Evolutionary conservation across 768 basidiomycete species (phyloP), one percentile per base, ranked within the genome.

Genomic region (Tulasnella sp.): DNA sequence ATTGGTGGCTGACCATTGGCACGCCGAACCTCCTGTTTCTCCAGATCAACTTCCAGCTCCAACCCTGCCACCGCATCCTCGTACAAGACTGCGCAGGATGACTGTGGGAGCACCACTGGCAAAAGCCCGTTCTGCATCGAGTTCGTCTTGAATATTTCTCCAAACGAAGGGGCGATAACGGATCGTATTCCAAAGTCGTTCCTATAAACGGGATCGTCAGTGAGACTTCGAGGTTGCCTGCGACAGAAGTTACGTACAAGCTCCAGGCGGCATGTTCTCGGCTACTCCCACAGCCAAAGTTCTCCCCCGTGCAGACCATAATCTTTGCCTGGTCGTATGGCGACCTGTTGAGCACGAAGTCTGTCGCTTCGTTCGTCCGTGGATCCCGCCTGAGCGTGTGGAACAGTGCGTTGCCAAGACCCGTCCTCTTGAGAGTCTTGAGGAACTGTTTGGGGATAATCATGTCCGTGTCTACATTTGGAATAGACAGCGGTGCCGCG

Each of bases 81-180:
- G 50, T 82, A 82, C 45, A 94, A 73, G n/a, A 73, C 74, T 54
- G 73, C 75, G 68, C 89, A 87, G 57, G 84, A 77, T 34, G 76
- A 79, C 58, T 79, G 74, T n/a, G 88, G 72, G 12, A 93, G 72
- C 6, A 73, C 69, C 55, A 92, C 72, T 29, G 88, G 86, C 42
- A 93, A 77, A 84, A 91, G 89, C 46, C 90, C 90, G 67, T 94
- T 93, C 69, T 92, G 89, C 85, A 90, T 87, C 58, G 84, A 75
- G 67, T 90, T 92, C 69, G 77, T 88, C 61, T 78, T 77, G 79
- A 90, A 91, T 65, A 94, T 94, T 59, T 94, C 90, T 23, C 86
- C 90, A 63, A 90, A 90, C 63, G 83, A 86, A 3, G 87, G 87
- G 1, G 89, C 86, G 65, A 92, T 86, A 62, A 93, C 71, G 67